phyloP scores from a whole-genome alignment of 345 rosid species.

The Brassica cretica region DNA sequence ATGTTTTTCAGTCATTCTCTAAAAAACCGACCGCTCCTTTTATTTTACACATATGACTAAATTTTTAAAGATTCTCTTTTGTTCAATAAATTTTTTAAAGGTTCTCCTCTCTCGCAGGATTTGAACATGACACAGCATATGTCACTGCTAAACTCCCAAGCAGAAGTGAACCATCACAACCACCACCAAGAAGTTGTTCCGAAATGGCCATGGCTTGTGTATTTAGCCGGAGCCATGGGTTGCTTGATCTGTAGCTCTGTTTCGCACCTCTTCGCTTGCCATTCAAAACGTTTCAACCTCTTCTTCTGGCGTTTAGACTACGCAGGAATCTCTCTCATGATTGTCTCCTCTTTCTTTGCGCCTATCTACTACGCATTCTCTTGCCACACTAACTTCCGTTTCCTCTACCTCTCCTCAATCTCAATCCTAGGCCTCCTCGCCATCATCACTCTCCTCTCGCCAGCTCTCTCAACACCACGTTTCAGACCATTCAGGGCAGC shows the following conservation, averaged over 20 bases:
- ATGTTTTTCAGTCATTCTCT: neutral
- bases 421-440: slow-evolving; percentile 61
- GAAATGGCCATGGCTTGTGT: slow-evolving; percentile 87
- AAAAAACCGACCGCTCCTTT: neutral
- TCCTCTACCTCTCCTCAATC: slow-evolving; percentile 68
- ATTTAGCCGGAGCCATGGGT: slow-evolving; percentile 79
- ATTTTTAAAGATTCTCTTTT: neutral
- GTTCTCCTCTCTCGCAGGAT: slow-evolving; percentile 13
- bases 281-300: slow-evolving; percentile 66
- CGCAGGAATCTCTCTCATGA: slow-evolving; percentile 92
- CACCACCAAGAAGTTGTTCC: slow-evolving; percentile 44
- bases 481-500: slow-evolving; percentile 67
- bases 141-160: neutral
- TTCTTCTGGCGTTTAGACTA: slow-evolving; percentile 97
- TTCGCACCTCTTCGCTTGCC: slow-evolving; percentile 93
- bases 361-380: slow-evolving; percentile 83
- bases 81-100: neutral
- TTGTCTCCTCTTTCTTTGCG: slow-evolving; percentile 79
- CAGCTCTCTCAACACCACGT: slow-evolving; percentile 54
- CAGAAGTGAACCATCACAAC: slow-evolving; percentile 16
- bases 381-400: slow-evolving; percentile 57
- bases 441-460: slow-evolving; percentile 72
- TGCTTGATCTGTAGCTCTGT: slow-evolving; percentile 83
- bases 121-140: slow-evolving; percentile 27
- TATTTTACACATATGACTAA: neutral